Conservation (phyloP, 305 asterid species). For the Withania somnifera region DNA sequence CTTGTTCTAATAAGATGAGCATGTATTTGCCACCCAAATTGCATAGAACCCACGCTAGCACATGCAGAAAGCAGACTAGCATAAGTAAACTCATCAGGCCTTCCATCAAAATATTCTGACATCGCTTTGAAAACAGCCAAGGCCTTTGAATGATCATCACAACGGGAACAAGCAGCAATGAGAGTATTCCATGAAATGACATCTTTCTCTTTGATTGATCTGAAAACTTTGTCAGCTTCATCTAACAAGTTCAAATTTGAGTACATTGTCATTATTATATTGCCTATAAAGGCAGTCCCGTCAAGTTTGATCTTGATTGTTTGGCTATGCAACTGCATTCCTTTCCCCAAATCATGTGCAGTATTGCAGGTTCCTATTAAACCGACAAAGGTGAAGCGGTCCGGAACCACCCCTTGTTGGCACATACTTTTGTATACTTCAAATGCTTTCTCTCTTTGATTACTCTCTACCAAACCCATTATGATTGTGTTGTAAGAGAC, state of each 20-base stretch:
- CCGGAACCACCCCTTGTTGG: slow-evolving; percentile 44
- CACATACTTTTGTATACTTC: slow-evolving; percentile 39
- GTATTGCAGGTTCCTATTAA: slow-evolving; percentile 34
- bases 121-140: slow-evolving; percentile 41
- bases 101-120: slow-evolving; percentile 16
- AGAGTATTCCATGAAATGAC: slow-evolving; percentile 58
- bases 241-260: slow-evolving; percentile 29
- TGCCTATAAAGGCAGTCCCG: slow-evolving; percentile 33
- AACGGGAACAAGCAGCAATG: slow-evolving; percentile 44
- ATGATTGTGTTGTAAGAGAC: slow-evolving; percentile 54
- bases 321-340: slow-evolving; percentile 49
- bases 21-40: slow-evolving; percentile 55
- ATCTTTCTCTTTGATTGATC: slow-evolving; percentile 37
- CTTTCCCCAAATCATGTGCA: slow-evolving; percentile 20
- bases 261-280: slow-evolving; percentile 44
- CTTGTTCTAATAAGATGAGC: slow-evolving; percentile 38
- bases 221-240: slow-evolving; percentile 42
- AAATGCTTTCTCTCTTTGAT: slow-evolving; percentile 35
- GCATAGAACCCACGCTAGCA: slow-evolving; percentile 42
- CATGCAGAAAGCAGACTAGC: slow-evolving; percentile 55
- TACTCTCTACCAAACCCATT: slow-evolving; percentile 51
- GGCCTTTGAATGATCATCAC: slow-evolving; percentile 40
- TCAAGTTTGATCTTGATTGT: slow-evolving; percentile 49
- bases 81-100: slow-evolving; percentile 45
- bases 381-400: slow-evolving; percentile 64